Evolutionary conservation across 805 yeast species (phyloP), one percentile per base, ranked within the genome.

Genomic region (Saturnispora zaruensis): DNA sequence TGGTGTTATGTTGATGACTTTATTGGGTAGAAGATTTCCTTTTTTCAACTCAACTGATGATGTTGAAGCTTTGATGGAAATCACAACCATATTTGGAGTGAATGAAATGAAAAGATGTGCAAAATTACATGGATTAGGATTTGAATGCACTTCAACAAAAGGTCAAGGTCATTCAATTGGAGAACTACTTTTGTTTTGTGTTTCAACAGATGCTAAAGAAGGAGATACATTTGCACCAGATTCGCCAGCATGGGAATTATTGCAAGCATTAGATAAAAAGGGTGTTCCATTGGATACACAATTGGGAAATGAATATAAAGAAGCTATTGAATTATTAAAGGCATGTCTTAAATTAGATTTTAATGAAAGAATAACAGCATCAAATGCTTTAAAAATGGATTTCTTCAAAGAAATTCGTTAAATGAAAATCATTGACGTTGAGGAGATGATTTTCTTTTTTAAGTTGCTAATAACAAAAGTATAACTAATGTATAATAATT

Each of bases 1-100:
- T 0, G 97, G 96, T 2, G 88, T 89, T 11, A 85, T 90, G 53
- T 74, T 91, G 30, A 70, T 91, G 57, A 84, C 96, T 30, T 71
- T 91, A 53, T 63, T 93, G 24, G 66, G 87, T 2, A 72, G 93
- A 58, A 74, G 95, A 58, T 91, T 90, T 65, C 98, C 99, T 5
- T 84, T 93, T 60, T 93, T 93, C 71, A 88, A 88, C 62, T 89
- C 97, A 2, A 81, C 87, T 5, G 98, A 91, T 66, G 99, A 93
- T 63, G 80, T 82, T 2, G 98, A 93, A 59, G 96, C 98, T 0
- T 64, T 91, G 46, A 76, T 90, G 32, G 99, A 93, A 63, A 71
- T 91, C 33, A 81, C 96, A 0, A 71, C 82, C 2, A 73, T 93
- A 2, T 90, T 87, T 67, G 99, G 99, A 3, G 65, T 76, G 45